Percentiles rank a stretch among this genome's conserved stretches.
phyloP scores from a whole-genome alignment of 2,329 filamentous ascomycete genomes.

The Stemphylium lycopersici region DNA sequence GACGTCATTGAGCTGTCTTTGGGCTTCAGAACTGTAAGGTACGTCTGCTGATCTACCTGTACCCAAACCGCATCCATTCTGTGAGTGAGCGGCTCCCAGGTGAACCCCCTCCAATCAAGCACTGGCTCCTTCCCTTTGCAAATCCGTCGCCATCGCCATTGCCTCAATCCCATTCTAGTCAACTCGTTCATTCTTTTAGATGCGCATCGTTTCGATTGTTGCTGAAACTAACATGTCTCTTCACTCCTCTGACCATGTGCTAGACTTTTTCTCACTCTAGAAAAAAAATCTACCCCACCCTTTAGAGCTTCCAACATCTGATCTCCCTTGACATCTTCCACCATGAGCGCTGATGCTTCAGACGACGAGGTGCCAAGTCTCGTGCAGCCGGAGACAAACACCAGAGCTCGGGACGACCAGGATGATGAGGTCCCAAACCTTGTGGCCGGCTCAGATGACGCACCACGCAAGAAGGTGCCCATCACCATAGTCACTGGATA shows the following conservation, averaged over 20 bases:
- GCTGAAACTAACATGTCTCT: too few relatives aligned
- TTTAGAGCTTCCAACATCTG: not conserved
- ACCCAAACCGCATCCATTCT: not conserved
- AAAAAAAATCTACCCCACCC: not conserved
- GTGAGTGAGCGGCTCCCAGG: not conserved
- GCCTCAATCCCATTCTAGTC: not conserved
- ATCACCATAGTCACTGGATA: constrained; percentile 92
- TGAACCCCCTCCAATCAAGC: not conserved
- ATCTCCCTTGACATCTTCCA: not conserved
- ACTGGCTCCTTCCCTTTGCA: not conserved
- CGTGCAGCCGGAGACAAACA: constrained; percentile 54
- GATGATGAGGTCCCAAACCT: constrained; percentile 33
- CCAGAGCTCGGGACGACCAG: constrained; percentile 27
- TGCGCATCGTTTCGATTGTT: not conserved
- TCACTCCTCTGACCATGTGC: not conserved
- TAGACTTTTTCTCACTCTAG: not conserved
- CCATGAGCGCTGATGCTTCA: constrained; percentile 31
- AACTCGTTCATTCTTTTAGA: too few relatives aligned
- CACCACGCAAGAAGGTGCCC: constrained; percentile 69
- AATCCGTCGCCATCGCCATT: not conserved
- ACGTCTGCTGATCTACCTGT: not conserved
- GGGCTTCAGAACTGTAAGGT: not conserved
- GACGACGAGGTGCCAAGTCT: constrained; percentile 56
- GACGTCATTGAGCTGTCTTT: constrained; percentile 9
- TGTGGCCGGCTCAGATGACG: constrained; percentile 51